Percentiles rank a stretch among this genome's conserved stretches.
Evolutionary conservation across 1,284 basidiomycete species (phyloP).

Genomic region (Cutaneotrichosporon dermatis): DNA sequence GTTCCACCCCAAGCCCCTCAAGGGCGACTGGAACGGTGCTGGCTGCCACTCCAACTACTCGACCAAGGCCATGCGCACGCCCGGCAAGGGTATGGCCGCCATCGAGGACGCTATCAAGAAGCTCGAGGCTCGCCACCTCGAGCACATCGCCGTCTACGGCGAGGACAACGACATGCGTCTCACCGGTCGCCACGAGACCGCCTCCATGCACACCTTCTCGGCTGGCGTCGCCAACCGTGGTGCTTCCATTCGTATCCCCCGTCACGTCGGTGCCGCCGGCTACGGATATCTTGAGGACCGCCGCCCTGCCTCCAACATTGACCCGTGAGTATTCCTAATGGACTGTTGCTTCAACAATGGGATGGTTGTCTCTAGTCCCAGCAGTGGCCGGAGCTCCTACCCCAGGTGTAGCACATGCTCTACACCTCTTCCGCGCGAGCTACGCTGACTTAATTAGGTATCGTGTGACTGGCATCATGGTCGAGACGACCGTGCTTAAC

Average conservation of each 20-base stretch:
- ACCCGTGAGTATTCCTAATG: conserved; percentile 52
- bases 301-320: conserved; percentile 95
- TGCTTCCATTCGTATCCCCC: conserved; percentile 64
- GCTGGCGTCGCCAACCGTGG: conserved; percentile 97
- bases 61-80: conserved; percentile 85
- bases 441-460: conserved; percentile 48
- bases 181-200: conserved; percentile 91
- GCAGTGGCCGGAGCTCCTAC: too few species aligned
- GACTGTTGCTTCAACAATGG: too few species aligned
- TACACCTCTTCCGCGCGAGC: too few species aligned
- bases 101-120: conserved; percentile 95
- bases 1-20: conserved; percentile 98
- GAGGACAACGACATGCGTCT: conserved; percentile 92
- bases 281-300: conserved; percentile 96
- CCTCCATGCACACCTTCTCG: conserved; percentile 87
- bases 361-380: too few species aligned
- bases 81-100: conserved; percentile 79
- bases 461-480: conserved; percentile 71
- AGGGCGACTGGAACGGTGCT: conserved; percentile 99
- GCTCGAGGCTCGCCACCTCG: conserved; percentile 72
- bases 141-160: conserved; percentile 95
- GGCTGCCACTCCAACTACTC: conserved; percentile 95
- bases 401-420: not conserved
- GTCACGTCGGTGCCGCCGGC: conserved; percentile 86
- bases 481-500: conserved; percentile 71